A percentile compares a stretch with the other conserved stretches of the same genome.
These are phyloP conservation scores for Pseudogymnoascus sp. DNA, from an alignment of 2,329 filamentous ascomycete genomes.

Conservation along the genomic window DNA sequence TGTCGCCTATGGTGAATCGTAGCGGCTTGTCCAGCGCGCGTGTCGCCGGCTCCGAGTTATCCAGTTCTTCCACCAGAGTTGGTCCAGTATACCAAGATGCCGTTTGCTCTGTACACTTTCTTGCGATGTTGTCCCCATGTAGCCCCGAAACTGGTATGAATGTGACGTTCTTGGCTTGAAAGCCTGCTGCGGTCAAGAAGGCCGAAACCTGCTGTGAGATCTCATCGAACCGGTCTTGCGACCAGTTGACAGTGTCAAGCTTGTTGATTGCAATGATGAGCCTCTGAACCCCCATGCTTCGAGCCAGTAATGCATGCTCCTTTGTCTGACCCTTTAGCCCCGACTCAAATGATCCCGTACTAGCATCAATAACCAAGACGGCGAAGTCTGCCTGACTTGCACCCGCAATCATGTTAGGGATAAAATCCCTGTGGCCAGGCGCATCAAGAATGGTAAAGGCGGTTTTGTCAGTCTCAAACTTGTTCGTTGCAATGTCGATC, in stretches of 20 bases:
- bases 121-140: conserved; percentile 75
- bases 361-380: conserved; percentile 85
- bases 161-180: conserved; percentile 68
- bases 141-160: conserved; percentile 89
- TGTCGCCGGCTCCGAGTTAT: conserved; percentile 65
- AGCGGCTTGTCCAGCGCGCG: conserved; percentile 70
- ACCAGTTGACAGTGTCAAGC: conserved; percentile 81
- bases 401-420: conserved; percentile 98
- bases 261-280: conserved; percentile 93
- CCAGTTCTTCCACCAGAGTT: conserved; percentile 75
- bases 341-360: conserved; percentile 84
- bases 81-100: conserved; percentile 72
- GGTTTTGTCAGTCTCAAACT: conserved; percentile 82
- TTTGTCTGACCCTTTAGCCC: conserved; percentile 89
- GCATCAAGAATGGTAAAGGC: conserved; percentile 92
- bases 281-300: conserved; percentile 82
- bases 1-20: conserved; percentile 77
- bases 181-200: conserved; percentile 75
- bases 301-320: conserved; percentile 81
- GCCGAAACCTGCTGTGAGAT: conserved; percentile 75
- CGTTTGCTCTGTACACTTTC: conserved; percentile 43
- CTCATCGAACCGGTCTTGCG: conserved; percentile 70
- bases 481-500: conserved; percentile 91
- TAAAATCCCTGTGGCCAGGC: conserved; percentile 89
- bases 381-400: conserved; percentile 94